Evolutionary conservation across 768 basidiomycete species (phyloP).

Genomic region (Daedalea quercina): DNA sequence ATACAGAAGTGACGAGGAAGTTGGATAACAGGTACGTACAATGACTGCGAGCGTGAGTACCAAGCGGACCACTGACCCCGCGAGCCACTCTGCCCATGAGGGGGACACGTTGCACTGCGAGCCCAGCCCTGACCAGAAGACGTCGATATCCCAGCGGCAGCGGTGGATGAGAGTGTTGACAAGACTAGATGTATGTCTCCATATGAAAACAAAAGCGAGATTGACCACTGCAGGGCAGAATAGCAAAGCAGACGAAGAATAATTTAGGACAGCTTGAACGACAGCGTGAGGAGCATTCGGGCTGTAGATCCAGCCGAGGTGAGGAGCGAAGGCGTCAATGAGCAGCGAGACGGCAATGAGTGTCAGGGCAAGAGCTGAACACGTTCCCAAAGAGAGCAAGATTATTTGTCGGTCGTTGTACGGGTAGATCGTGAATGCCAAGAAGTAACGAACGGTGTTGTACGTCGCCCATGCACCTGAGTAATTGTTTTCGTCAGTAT

Average conservation of each 20-base stretch:
- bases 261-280: conserved; percentile 32
- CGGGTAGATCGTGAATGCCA: conserved; percentile 44
- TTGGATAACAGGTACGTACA: conserved; percentile 34
- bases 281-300: conserved; percentile 24
- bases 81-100: conserved; percentile 49
- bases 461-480: conserved; percentile 57
- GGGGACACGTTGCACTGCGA: conserved; percentile 25
- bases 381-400: conserved; percentile 44
- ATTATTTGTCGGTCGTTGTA: conserved; percentile 34
- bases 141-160: conserved; percentile 63
- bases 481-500: background rate
- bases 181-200: conserved; percentile 36
- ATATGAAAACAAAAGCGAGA: conserved; percentile 44
- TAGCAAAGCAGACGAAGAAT: conserved; percentile 39
- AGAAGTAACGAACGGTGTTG: conserved; percentile 56
- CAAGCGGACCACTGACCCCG: conserved; percentile 45
- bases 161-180: conserved; percentile 33
- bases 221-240: conserved; percentile 50
- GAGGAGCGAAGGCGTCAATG: conserved; percentile 34
- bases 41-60: conserved; percentile 42
- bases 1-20: background rate
- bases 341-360: conserved; percentile 31
- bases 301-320: conserved; percentile 22
- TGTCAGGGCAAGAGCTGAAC: conserved; percentile 35
- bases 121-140: conserved; percentile 49